phyloP scores from a whole-genome alignment of 257 asterid genomes.

The Gentiana dahurica region DNA sequence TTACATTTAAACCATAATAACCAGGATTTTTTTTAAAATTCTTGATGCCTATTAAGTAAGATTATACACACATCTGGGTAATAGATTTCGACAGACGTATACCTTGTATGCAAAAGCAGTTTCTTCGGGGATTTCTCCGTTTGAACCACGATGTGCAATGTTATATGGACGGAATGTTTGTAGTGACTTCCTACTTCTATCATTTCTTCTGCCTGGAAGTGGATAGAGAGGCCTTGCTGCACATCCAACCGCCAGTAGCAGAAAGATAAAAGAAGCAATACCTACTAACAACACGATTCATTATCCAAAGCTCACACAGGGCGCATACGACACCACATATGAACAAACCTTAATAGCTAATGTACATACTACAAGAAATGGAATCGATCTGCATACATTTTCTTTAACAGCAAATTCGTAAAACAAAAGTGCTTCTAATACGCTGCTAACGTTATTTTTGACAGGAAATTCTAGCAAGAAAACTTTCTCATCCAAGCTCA shows the following conservation, averaged over 20 bases:
- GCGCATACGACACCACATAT: not conserved
- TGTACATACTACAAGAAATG: not conserved
- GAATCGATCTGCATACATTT: not conserved
- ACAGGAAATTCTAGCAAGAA: not conserved
- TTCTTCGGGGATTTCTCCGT: slow-evolving; percentile 98
- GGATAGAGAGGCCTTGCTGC: slow-evolving; percentile 82
- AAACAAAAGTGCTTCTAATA: not conserved
- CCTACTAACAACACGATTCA: slow-evolving; percentile 33
- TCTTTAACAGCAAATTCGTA: not conserved
- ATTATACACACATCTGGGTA: no score
- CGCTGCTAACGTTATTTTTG: not conserved
- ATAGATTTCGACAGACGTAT: not conserved
- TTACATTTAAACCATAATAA: not conserved
- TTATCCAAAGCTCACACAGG: not conserved
- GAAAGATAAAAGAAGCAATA: slow-evolving; percentile 36
- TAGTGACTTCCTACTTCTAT: slow-evolving; percentile 53
- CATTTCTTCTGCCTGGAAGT: slow-evolving; percentile 86
- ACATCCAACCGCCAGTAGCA: slow-evolving; percentile 61
- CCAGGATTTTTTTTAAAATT: no score
- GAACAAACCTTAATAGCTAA: no score
- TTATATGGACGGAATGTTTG: slow-evolving; percentile 88
- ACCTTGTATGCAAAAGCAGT: slow-evolving; percentile 83
- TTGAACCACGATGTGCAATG: slow-evolving; percentile 96
- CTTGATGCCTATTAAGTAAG: no score
- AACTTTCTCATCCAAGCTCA: not conserved